Percentiles rank a stretch among this genome's conserved stretches.
Conservation (phyloP, 2,329 filamentous ascomycete genomes). For the Pseudofabraea citricarpa region DNA sequence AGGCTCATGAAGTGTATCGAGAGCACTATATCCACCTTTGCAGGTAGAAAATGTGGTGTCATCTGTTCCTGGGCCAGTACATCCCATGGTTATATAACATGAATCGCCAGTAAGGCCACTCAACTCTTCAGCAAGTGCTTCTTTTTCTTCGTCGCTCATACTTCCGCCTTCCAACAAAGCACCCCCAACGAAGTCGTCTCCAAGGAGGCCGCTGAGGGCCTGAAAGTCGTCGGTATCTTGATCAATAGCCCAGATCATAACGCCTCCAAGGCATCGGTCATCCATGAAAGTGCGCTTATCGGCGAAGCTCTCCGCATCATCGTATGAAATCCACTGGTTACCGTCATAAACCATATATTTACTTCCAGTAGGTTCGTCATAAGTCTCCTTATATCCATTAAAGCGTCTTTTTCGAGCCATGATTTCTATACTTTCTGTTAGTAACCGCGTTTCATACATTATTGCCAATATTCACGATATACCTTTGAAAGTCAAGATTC, state of each 20-base stretch:
- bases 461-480: background rate
- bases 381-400: slow-evolving; percentile 15
- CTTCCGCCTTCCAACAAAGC: no score
- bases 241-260: slow-evolving; percentile 31
- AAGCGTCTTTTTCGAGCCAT: background rate
- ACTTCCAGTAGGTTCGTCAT: no score
- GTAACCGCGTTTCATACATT: background rate
- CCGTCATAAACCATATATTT: slow-evolving; percentile 29
- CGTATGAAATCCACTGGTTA: slow-evolving; percentile 35
- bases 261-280: slow-evolving; percentile 24
- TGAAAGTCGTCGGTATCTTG: slow-evolving; percentile 14
- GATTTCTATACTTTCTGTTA: background rate
- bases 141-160: no score
- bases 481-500: slow-evolving; percentile 13
- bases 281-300: slow-evolving; percentile 30
- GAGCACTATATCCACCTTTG: background rate
- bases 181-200: background rate
- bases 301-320: slow-evolving; percentile 30
- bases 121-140: no score
- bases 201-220: background rate
- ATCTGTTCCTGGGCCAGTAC: no score
- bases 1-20: no score
- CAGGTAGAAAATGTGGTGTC: no score
- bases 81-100: no score
- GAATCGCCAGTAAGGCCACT: no score